These are phyloP conservation scores for Phyllachora maydis DNA, from an alignment of 2,329 filamentous ascomycete genomes.

Conservation along the genomic window DNA sequence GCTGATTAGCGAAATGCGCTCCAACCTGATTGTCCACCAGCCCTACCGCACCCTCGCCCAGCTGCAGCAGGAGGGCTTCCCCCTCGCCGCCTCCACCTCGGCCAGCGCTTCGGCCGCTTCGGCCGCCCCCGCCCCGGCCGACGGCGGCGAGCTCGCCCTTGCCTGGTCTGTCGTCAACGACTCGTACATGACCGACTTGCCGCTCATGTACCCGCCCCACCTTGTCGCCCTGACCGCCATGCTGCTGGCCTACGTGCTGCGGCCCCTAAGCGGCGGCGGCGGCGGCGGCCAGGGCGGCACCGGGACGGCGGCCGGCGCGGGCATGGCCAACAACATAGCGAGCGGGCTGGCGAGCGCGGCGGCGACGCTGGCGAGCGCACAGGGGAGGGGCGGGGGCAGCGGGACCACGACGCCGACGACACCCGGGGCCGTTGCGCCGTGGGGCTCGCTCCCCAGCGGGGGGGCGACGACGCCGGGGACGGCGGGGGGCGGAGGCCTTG, in stretches of 20 bases:
- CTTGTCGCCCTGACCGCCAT: slow-evolving; percentile 74
- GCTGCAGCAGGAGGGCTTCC: slow-evolving; percentile 47
- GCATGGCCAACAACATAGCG: slow-evolving; percentile 2
- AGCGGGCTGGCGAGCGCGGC: slow-evolving; percentile 27
- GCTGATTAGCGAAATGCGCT: slow-evolving; percentile 78
- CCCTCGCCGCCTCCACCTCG: too few relatives aligned
- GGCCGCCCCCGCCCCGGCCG: too few relatives aligned
- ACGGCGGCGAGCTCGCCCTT: slow-evolving; percentile 58
- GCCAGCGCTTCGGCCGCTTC: too few relatives aligned
- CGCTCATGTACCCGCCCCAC: slow-evolving; percentile 69
- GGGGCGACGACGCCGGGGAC: slow-evolving; percentile 3
- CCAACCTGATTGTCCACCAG: slow-evolving; percentile 76
- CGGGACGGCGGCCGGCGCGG: slow-evolving; percentile 2
- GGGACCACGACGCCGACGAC: too few relatives aligned
- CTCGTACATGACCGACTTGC: slow-evolving; percentile 81
- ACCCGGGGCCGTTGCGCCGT: slow-evolving; percentile 3
- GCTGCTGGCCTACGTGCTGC: slow-evolving; percentile 63
- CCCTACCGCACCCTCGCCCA: slow-evolving; percentile 67
- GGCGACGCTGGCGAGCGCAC: slow-evolving; percentile 24
- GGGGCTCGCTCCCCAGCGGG: slow-evolving; percentile 1
- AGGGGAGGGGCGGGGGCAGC: slow-evolving; percentile 9
- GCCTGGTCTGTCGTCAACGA: slow-evolving; percentile 80
- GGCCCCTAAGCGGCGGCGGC: slow-evolving; percentile 24
- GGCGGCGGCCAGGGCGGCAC: slow-evolving; percentile 3
- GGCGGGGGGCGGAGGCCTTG: slow-evolving; percentile 5